phyloP scores from a whole-genome alignment of 2,329 filamentous ascomycete genomes.

The Talaromyces pinophilus region DNA sequence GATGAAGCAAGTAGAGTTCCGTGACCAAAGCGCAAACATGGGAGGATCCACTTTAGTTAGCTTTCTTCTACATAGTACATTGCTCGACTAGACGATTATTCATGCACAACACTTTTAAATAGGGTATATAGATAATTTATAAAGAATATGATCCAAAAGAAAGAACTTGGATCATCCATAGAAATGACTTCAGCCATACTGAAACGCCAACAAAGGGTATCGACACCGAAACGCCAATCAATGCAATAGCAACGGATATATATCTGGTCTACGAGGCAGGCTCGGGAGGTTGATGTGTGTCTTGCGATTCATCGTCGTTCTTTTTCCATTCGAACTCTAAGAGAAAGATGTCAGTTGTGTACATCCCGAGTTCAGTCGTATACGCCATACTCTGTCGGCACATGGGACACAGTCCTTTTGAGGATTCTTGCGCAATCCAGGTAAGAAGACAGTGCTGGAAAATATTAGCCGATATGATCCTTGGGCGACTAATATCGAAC shows the following conservation, averaged over 20 bases:
- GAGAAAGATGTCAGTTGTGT: conserved; percentile 26
- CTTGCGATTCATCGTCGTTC: conserved; percentile 35
- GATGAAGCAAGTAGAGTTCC: background rate
- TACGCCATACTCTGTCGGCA: conserved; percentile 77
- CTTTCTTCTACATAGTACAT: background rate
- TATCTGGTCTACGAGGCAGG: background rate
- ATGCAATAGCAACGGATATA: background rate
- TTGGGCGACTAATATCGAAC: conserved; percentile 22
- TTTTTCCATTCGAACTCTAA: conserved; percentile 58
- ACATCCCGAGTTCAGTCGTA: background rate
- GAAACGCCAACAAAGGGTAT: background rate
- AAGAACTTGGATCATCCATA: too few species aligned
- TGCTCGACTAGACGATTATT: background rate
- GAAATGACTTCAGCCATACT: background rate
- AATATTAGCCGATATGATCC: conserved; percentile 2
- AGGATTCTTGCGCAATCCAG: conserved; percentile 94
- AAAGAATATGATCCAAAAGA: too few species aligned
- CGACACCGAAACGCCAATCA: background rate
- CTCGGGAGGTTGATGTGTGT: background rate
- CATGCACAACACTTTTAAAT: too few species aligned
- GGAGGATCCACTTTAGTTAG: conserved; percentile 11
- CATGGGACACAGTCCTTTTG: conserved; percentile 95
- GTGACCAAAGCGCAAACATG: background rate
- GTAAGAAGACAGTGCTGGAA: conserved; percentile 76
- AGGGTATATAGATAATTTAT: too few species aligned